These are phyloP conservation scores for Penicillium sp. DNA, from an alignment of 2,329 filamentous ascomycete genomes.

Conservation along the genomic window DNA sequence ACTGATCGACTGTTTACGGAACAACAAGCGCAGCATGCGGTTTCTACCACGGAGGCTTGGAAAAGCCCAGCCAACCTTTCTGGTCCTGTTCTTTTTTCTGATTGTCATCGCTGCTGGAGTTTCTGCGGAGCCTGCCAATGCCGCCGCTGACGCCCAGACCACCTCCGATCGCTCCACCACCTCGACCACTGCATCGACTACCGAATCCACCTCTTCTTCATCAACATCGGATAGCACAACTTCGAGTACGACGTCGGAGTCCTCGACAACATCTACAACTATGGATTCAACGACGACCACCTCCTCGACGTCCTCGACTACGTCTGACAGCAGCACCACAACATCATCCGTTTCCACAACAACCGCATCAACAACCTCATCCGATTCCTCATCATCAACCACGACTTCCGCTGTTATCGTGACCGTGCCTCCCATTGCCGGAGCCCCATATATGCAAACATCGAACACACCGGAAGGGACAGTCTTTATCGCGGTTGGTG, in stretches of 20 bases:
- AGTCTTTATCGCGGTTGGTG: constrained; percentile 92
- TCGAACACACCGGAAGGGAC: constrained; percentile 86
- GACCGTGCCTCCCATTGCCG: constrained; percentile 75
- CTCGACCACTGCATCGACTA: constrained; percentile 2
- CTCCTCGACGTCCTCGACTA: constrained; percentile 9
- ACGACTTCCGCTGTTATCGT: constrained; percentile 64
- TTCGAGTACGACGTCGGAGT: constrained; percentile 9
- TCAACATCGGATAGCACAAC: constrained; percentile 9
- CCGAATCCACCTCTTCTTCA: constrained; percentile 9
- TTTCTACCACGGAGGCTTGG: constrained; percentile 15
- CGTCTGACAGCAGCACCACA: constrained; percentile 17
- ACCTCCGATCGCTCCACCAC: constrained; percentile 24
- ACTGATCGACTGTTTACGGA: constrained; percentile 17
- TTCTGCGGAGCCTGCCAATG: constrained; percentile 17
- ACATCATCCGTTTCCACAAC: constrained; percentile 25
- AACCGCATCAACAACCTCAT: constrained; percentile 41
- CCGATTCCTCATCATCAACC: constrained; percentile 55
- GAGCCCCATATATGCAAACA: constrained; percentile 89
- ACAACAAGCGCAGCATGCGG: constrained; percentile 17
- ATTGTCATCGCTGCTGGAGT: constrained; percentile 16
- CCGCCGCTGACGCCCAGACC: constrained; percentile 20
- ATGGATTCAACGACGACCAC: constrained; percentile 20
- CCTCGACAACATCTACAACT: constrained; percentile 16
- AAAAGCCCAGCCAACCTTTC: constrained; percentile 12
- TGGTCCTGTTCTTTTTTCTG: constrained; percentile 17